Evolutionary conservation across 148 eudicot species (phyloP).

Genomic region (Tetragonia tetragonoides): DNA sequence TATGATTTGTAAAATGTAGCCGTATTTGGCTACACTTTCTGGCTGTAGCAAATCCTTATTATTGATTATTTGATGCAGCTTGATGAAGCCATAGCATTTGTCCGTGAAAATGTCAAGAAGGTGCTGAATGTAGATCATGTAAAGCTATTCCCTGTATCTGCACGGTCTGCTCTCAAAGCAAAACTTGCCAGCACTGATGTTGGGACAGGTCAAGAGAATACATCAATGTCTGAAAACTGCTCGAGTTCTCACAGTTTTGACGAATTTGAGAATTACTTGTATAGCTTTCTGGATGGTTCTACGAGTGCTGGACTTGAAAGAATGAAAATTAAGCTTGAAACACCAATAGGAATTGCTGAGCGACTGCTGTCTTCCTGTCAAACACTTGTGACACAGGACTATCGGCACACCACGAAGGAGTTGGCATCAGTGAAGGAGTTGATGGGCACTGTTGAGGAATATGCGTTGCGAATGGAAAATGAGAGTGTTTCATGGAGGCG

Average conservation of each 20-base stretch:
- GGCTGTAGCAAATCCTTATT: not conserved
- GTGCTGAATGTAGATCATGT: slow-evolving; percentile 70
- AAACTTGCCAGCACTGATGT: slow-evolving; percentile 50
- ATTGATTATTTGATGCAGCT: slow-evolving; percentile 52
- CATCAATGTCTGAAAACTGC: slow-evolving; percentile 26
- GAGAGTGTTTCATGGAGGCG: slow-evolving; percentile 76
- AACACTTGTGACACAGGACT: slow-evolving; percentile 62
- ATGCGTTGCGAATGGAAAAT: slow-evolving; percentile 55
- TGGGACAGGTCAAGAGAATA: slow-evolving; percentile 28
- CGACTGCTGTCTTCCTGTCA: slow-evolving; percentile 83
- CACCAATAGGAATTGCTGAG: slow-evolving; percentile 82
- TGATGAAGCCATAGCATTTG: slow-evolving; percentile 76
- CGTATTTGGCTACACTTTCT: not conserved
- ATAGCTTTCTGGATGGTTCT: slow-evolving; percentile 73
- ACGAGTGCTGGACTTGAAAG: slow-evolving; percentile 85
- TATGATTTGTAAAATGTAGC: not conserved
- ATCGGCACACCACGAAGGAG: slow-evolving; percentile 68
- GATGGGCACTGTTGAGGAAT: slow-evolving; percentile 53
- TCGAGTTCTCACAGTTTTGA: slow-evolving; percentile 44
- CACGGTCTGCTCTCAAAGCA: slow-evolving; percentile 77
- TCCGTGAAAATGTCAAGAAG: slow-evolving; percentile 66
- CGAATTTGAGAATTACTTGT: slow-evolving; percentile 74
- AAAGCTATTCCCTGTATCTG: slow-evolving; percentile 80
- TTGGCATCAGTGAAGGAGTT: slow-evolving; percentile 55
- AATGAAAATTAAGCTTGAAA: slow-evolving; percentile 85